These are phyloP conservation scores for Capronia epimyces DNA, from an alignment of 2,329 filamentous ascomycete species.

Conservation along the genomic window DNA sequence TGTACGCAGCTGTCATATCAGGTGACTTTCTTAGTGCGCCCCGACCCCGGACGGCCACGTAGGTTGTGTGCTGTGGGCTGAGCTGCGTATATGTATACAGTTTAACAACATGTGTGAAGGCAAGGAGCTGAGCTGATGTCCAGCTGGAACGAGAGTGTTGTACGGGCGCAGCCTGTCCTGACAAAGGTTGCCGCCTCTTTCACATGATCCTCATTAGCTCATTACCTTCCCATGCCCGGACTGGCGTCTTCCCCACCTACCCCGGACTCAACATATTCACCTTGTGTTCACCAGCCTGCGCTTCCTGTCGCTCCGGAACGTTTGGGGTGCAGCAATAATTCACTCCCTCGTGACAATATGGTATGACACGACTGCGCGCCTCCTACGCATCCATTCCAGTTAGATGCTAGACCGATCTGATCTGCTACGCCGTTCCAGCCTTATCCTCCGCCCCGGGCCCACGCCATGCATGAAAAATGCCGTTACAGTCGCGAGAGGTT, in stretches of 20 bases:
- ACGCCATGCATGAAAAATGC: conserved; percentile 21
- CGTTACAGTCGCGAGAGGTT: conserved; percentile 22
- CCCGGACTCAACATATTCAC: not conserved
- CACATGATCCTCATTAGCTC: not conserved
- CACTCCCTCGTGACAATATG: not conserved
- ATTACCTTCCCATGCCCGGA: not conserved
- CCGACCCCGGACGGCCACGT: no score
- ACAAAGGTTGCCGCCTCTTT: not conserved
- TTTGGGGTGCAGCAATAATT: not conserved
- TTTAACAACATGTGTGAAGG: no score
- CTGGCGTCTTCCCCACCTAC: not conserved
- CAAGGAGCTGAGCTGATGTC: no score
- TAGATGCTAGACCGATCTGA: not conserved
- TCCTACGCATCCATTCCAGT: not conserved
- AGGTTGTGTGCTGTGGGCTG: no score
- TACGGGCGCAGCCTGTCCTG: no score
- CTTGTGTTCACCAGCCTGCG: not conserved
- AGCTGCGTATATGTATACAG: no score
- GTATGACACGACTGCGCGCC: not conserved
- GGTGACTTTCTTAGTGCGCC: no score
- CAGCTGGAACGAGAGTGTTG: no score
- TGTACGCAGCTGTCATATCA: no score
- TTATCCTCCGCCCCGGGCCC: not conserved
- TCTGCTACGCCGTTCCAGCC: not conserved
- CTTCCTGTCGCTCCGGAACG: not conserved